Evolutionary conservation across 2,329 filamentous ascomycete genomes (phyloP).

Genomic region (Fusarium armeniacum): DNA sequence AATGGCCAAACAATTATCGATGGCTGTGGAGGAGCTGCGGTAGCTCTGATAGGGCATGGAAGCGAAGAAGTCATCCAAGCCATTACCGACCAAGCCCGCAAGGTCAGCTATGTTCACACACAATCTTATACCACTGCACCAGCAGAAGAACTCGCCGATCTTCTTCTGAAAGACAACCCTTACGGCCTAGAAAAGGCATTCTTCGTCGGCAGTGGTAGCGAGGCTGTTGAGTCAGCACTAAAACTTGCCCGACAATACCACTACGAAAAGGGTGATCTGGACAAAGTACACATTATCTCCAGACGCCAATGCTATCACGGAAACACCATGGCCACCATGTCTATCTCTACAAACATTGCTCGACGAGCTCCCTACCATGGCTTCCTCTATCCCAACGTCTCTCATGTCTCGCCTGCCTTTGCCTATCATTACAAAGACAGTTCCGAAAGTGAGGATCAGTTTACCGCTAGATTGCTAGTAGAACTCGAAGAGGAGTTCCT

Average conservation of each 20-base stretch:
- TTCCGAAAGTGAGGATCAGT: neutral
- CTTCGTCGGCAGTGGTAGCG: slow-evolving; percentile 48
- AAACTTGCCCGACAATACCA: slow-evolving; percentile 65
- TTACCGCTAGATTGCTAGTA: neutral
- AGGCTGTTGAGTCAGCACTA: slow-evolving; percentile 62
- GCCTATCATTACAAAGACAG: slow-evolving; percentile 12
- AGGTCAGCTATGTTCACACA: slow-evolving; percentile 27
- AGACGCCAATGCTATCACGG: slow-evolving; percentile 24
- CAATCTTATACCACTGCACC: slow-evolving; percentile 27
- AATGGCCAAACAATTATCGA: slow-evolving; percentile 20
- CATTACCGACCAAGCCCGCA: slow-evolving; percentile 19
- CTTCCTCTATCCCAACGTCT: slow-evolving; percentile 20
- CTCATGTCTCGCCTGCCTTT: slow-evolving; percentile 25
- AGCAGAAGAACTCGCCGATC: slow-evolving; percentile 14
- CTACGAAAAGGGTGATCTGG: slow-evolving; percentile 12
- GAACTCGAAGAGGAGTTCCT: slow-evolving; percentile 22
- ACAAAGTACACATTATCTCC: slow-evolving; percentile 6
- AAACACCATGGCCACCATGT: slow-evolving; percentile 29
- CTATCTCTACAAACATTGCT: slow-evolving; percentile 24
- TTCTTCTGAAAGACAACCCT: neutral
- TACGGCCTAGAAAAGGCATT: slow-evolving; percentile 45
- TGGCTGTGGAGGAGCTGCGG: slow-evolving; percentile 19
- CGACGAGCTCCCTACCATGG: slow-evolving; percentile 14
- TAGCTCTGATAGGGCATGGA: slow-evolving; percentile 16
- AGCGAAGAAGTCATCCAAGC: slow-evolving; percentile 23